These are phyloP conservation scores for Cardiosporidium cionae DNA, from an alignment of 169 alveolate genomes.

Conservation along the genomic window DNA sequence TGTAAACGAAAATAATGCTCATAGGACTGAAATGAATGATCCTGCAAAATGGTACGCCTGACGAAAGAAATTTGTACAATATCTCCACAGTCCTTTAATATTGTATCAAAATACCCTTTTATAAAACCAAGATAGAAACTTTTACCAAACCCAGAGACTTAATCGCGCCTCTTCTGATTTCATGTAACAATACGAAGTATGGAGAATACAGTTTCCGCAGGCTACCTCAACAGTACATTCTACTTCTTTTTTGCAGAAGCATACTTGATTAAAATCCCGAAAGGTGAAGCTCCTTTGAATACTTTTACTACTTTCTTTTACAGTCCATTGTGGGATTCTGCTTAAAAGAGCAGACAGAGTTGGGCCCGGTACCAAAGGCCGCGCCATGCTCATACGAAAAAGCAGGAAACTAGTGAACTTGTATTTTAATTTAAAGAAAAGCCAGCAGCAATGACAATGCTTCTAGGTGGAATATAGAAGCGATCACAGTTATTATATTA, in stretches of 20 bases:
- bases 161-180: not conserved
- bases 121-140: not conserved
- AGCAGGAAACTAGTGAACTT: too few species aligned
- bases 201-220: not conserved
- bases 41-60: too few species aligned
- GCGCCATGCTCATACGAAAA: too few species aligned
- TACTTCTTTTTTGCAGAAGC: not conserved
- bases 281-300: slow-evolving; percentile 21
- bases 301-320: not conserved
- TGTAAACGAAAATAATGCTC: too few species aligned
- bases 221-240: not conserved
- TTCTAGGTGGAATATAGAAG: too few species aligned
- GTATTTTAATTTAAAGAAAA: too few species aligned
- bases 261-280: slow-evolving; percentile 30
- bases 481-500: too few species aligned
- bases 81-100: not conserved
- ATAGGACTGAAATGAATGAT: too few species aligned
- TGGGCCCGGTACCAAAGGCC: too few species aligned
- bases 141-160: not conserved
- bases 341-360: too few species aligned
- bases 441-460: too few species aligned
- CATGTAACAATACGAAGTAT: not conserved
- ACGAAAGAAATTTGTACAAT: too few species aligned
- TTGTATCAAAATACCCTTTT: not conserved
- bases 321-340: slow-evolving; percentile 17